Conservation (phyloP, 768 basidiomycete species). For the Gyrodon lividus region DNA sequence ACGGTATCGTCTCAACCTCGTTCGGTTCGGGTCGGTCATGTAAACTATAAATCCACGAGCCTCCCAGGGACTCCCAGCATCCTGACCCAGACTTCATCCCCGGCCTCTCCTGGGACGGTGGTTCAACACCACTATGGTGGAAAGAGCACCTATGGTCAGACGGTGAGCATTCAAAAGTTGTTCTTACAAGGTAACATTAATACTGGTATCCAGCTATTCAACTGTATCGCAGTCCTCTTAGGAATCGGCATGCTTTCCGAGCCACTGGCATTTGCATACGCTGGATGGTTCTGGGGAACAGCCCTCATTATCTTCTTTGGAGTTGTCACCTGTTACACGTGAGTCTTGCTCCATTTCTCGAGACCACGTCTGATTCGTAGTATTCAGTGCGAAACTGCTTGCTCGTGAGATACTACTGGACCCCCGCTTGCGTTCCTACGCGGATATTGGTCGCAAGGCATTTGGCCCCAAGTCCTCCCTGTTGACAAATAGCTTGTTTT, state of each 20-base stretch:
- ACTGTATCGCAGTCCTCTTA: constrained; percentile 80
- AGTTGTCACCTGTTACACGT: constrained; percentile 87
- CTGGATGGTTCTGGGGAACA: constrained; percentile 85
- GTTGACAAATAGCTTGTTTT: constrained; percentile 72
- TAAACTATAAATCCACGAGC: neutral
- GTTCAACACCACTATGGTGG: constrained; percentile 40
- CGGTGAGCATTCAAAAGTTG: constrained; percentile 39
- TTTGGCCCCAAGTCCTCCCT: constrained; percentile 74
- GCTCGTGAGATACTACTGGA: constrained; percentile 74
- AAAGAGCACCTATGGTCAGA: constrained; percentile 72
- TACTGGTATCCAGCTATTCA: constrained; percentile 63
- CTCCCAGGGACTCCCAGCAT: neutral
- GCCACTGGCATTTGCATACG: constrained; percentile 87
- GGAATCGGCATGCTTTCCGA: constrained; percentile 90
- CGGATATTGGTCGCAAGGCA: constrained; percentile 87
- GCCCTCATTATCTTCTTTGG: constrained; percentile 75
- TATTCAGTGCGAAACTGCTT: constrained; percentile 77
- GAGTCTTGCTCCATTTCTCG: constrained; percentile 28
- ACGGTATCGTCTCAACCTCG: constrained; percentile 15
- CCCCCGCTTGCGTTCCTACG: constrained; percentile 71
- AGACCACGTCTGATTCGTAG: constrained; percentile 3
- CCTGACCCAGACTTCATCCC: constrained; percentile 3
- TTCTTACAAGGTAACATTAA: neutral
- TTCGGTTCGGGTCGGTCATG: neutral
- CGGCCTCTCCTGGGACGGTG: constrained; percentile 1